These are phyloP conservation scores for Manihot esculenta DNA, from an alignment of 441 rosid species.

Conservation along the genomic window DNA sequence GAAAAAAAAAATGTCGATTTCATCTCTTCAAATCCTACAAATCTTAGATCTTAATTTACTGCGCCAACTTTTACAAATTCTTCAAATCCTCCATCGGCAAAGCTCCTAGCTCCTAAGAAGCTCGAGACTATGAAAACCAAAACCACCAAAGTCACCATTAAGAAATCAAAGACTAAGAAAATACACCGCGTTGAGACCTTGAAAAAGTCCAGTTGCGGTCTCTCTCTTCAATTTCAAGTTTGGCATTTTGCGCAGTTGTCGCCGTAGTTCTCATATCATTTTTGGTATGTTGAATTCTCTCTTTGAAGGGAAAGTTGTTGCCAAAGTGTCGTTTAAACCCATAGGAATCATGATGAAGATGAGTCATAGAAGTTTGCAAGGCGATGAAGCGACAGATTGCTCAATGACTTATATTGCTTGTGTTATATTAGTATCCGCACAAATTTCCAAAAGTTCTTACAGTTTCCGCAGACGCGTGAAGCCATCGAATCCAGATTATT, in stretches of 20 bases:
- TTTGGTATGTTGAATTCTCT: constrained; percentile 78
- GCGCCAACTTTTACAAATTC: constrained; percentile 77
- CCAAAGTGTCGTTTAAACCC: constrained; percentile 86
- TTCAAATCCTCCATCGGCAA: constrained; percentile 84
- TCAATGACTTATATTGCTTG: constrained; percentile 81
- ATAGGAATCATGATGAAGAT: constrained; percentile 74
- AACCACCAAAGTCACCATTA: constrained; percentile 42
- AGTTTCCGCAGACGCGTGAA: constrained; percentile 89
- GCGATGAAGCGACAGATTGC: constrained; percentile 81
- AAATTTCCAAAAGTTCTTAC: constrained; percentile 83
- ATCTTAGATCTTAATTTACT: constrained; percentile 92
- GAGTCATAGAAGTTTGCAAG: constrained; percentile 82
- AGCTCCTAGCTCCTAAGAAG: constrained; percentile 82
- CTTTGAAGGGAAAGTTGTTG: constrained; percentile 85
- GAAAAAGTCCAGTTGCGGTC: constrained; percentile 76
- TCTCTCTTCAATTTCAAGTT: constrained; percentile 93
- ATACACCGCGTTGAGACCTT: constrained; percentile 80
- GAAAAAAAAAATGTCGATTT: too few species aligned
- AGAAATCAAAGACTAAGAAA: constrained; percentile 82
- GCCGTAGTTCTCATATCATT: constrained; percentile 77
- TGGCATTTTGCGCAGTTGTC: constrained; percentile 84
- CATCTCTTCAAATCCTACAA: too few species aligned
- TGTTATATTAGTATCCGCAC: constrained; percentile 92
- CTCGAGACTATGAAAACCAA: constrained; percentile 88
- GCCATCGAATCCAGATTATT: constrained; percentile 75